Evolutionary conservation across 768 basidiomycete genomes (phyloP).

Genomic region (Podaxis rugospora): DNA sequence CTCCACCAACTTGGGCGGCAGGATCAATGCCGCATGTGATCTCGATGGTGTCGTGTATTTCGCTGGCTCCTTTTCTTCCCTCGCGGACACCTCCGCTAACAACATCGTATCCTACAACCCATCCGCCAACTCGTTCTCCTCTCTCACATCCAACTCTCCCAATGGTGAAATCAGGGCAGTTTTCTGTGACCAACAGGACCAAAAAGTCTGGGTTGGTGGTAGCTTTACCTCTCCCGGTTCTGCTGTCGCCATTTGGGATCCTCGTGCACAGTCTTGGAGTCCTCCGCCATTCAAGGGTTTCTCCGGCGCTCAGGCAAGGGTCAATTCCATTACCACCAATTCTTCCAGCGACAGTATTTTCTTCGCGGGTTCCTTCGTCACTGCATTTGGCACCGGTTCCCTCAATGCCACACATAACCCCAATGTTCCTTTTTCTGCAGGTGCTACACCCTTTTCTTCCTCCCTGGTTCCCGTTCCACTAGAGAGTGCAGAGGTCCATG

Average conservation of each 20-base stretch:
- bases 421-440: conserved; percentile 76
- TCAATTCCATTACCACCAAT: conserved; percentile 74
- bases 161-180: conserved; percentile 70
- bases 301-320: conserved; percentile 60
- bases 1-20: conserved; percentile 77
- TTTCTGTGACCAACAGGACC: conserved; percentile 67
- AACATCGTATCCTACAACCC: conserved; percentile 79
- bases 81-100: conserved; percentile 51
- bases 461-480: conserved; percentile 83
- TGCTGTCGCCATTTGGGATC: conserved; percentile 70
- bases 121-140: conserved; percentile 49
- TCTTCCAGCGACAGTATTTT: conserved; percentile 70
- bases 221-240: conserved; percentile 63
- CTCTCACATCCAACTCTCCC: conserved; percentile 65
- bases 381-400: conserved; percentile 56
- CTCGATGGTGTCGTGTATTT: conserved; percentile 70
- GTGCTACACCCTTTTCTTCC: conserved; percentile 83
- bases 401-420: conserved; percentile 75
- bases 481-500: conserved; percentile 47
- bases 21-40: conserved; percentile 68
- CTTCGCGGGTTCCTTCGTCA: conserved; percentile 86
- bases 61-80: conserved; percentile 77
- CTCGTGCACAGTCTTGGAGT: conserved; percentile 63
- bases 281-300: conserved; percentile 80
- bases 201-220: conserved; percentile 78